These are phyloP conservation scores for Colletotrichum trifolii DNA, from an alignment of 2,329 filamentous ascomycete genomes.

Conservation along the genomic window DNA sequence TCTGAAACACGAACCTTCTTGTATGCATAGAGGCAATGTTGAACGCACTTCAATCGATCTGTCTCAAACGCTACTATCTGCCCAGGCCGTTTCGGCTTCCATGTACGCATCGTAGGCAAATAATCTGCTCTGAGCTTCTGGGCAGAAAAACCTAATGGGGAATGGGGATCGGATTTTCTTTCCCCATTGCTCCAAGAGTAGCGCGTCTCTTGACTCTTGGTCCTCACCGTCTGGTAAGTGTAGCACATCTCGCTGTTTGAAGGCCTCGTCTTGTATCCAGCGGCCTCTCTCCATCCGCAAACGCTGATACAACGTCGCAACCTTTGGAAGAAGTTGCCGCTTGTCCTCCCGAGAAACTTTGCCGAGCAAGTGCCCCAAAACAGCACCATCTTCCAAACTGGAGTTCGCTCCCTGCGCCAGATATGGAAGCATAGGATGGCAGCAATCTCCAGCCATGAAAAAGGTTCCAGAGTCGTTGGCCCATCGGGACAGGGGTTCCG, in stretches of 20 bases:
- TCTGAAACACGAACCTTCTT: too few relatives aligned
- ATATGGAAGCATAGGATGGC: constrained; percentile 60
- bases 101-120: constrained; percentile 31
- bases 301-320: constrained; percentile 22
- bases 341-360: constrained; percentile 7
- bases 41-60: too few relatives aligned
- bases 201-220: constrained; percentile 9
- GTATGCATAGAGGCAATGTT: too few relatives aligned
- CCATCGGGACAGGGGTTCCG: constrained; percentile 52
- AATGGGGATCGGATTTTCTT: background rate
- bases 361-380: constrained; percentile 31
- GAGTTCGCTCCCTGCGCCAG: constrained; percentile 54
- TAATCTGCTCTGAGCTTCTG: constrained; percentile 13
- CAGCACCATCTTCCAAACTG: constrained; percentile 12
- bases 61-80: too few relatives aligned
- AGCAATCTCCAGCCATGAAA: constrained; percentile 55
- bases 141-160: constrained; percentile 27
- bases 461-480: constrained; percentile 50
- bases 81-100: constrained; percentile 38
- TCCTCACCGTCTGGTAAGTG: constrained; percentile 25
- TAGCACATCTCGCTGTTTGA: constrained; percentile 20
- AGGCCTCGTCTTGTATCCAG: constrained; percentile 27
- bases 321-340: constrained; percentile 4
- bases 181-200: constrained; percentile 6
- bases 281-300: constrained; percentile 17